These are phyloP conservation scores for Fusarium coffeatum DNA, from an alignment of 2,329 filamentous ascomycete species.

Conservation along the genomic window DNA sequence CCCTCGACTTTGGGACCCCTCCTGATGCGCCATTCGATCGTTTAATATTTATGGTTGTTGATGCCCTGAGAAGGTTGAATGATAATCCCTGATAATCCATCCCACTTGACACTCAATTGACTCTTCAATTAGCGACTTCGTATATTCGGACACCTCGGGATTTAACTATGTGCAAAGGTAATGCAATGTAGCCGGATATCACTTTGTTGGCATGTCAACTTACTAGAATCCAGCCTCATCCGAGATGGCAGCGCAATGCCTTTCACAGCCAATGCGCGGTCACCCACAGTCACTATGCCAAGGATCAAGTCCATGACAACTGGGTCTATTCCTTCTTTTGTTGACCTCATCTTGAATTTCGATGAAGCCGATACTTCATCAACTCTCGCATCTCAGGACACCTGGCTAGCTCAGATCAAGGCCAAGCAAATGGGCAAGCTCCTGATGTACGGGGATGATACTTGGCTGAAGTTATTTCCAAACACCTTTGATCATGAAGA, in stretches of 20 bases:
- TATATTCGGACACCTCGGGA: constrained; percentile 82
- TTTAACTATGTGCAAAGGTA: constrained; percentile 92
- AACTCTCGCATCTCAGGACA: constrained; percentile 88
- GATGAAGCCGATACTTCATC: constrained; percentile 94
- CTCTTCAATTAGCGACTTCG: constrained; percentile 78
- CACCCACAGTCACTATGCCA: constrained; percentile 98
- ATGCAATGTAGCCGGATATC: constrained; percentile 22
- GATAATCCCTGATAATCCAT: background rate
- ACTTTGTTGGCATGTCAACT: constrained; percentile 10
- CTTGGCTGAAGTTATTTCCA: constrained; percentile 97
- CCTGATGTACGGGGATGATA: constrained; percentile 97
- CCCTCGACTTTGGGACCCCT: constrained; percentile 64
- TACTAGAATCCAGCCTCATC: constrained; percentile 73
- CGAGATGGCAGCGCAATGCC: constrained; percentile 84
- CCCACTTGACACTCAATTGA: constrained; percentile 39
- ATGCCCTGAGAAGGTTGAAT: constrained; percentile 85
- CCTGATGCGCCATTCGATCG: constrained; percentile 83
- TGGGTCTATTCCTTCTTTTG: constrained; percentile 96
- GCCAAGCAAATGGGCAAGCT: constrained; percentile 77
- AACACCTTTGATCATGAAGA: constrained; percentile 86
- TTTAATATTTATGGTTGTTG: constrained; percentile 96
- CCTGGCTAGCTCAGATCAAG: constrained; percentile 94
- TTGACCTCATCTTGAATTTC: constrained; percentile 96
- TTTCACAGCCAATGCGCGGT: constrained; percentile 95
- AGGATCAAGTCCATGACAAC: constrained; percentile 97